Base-by-base conservation (phyloP, 2,329 filamentous ascomycete species). In the Cercospora beticola region DNA sequence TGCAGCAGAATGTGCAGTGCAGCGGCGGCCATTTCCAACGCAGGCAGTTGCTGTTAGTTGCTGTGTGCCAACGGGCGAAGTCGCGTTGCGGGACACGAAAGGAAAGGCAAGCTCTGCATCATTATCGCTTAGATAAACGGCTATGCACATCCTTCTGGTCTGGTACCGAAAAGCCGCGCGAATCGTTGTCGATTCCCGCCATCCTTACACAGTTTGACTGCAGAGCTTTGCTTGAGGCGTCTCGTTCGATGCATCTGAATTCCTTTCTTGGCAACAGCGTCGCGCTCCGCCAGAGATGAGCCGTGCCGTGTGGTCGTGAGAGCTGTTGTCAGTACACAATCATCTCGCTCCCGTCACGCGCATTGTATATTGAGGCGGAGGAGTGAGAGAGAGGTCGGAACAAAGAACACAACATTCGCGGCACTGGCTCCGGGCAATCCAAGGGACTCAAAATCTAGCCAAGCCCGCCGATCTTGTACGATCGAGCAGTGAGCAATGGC, bases 201-300 rank as follows among this genome's bases (percentile, higher is more conserved):
- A 60, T 12, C 18, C 59, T 66, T 33, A 49, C 59, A 57, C 65
- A 43, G 58, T 59, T 30, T 57, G 64, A 66, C 58, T 10, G 18
- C 49, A 46, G 40, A 46, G 40, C 40, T 46, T n/a, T 46, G 40
- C 33, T 36, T 5, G 8, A 36, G 5, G 33, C 33, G 49, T 12
- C 18, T 23, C 21, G 49, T 54, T 54, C 14, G 49, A 28, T 54
- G 49, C 49, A 16, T 54, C 23, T 26, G 21, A 26, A 28, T 26
- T 56, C 1, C 49, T 16, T 4, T 8, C 49, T 56, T 28, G 49
- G 49, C 49, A 56, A 56, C 49, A 56, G 23, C 49, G 49, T 16
- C 23, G 49, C 23, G 49, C 12, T 28, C 26, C 49, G 23, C 49
- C 49, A 16, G 18, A 54, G 21, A 54, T 56, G 49, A 49, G 46